Evolutionary conservation across 2,329 filamentous ascomycete species (phyloP), one percentile per base, ranked within the genome.

Genomic region (Aspergillus eucalypticola): DNA sequence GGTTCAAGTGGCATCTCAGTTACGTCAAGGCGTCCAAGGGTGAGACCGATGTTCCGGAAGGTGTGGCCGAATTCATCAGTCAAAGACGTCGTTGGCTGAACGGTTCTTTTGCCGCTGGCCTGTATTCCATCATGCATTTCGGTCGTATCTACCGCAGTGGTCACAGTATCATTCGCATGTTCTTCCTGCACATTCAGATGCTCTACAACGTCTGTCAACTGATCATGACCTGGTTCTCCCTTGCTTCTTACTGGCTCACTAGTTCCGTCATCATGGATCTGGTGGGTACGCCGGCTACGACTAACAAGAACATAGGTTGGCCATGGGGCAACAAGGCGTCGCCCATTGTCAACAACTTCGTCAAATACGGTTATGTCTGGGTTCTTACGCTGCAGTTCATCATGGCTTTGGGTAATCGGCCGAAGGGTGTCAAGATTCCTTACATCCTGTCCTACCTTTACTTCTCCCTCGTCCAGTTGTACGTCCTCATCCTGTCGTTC

Each of bases 21-120:
- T 99, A 99, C 78, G 96, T 99, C 84, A 99, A 99, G 83, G 90
- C 95, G 48, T 96, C 95, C 77, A 98, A 97, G 87, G 95, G 91
- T 79, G 95, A 99, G 80, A 99, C 95, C 21, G 95, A 99, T 81
- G 95, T 99, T 67, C 95, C 95, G 52, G 95, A 99, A 82, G 94
- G 93, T 77, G 94, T 93, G 61, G 83, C 95, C 27, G 95, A 99
- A 78, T 98, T 99, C 79, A 99, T 99, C 81, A 90, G 90, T 67
- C 95, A 99, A 81, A 91, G 95, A 84, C 90, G 95, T 84, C 90
- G 95, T 84, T 99, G 95, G 95, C 83, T 99, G 69, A 99, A 99
- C 85, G 95, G 95, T 84, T 98, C 95, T 2, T 99, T 99, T 73
- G 95, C 95, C 59, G 95, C 95, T 76, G 92, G 91, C 78, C 88